Conservation (phyloP, 768 basidiomycete genomes). For the Pholiota conissans region DNA sequence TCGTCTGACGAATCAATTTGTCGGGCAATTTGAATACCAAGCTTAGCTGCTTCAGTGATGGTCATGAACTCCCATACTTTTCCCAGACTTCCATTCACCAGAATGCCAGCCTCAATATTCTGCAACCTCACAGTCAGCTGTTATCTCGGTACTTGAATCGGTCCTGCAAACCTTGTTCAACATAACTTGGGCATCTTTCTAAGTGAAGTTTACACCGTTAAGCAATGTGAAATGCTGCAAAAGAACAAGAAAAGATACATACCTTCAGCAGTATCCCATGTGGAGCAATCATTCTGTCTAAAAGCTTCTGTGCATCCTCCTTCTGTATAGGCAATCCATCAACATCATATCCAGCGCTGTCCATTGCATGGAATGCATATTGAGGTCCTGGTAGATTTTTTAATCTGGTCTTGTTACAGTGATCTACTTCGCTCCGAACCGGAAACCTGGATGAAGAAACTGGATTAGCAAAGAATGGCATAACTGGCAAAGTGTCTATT, state of each 20-base stretch:
- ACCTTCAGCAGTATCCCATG: conserved; percentile 50
- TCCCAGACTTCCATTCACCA: conserved; percentile 72
- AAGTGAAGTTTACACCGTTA: no score
- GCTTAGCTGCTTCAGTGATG: conserved; percentile 42
- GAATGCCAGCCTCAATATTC: conserved; percentile 60
- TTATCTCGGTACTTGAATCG: not conserved
- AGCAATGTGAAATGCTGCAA: no score
- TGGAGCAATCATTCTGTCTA: conserved; percentile 52
- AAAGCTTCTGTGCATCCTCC: conserved; percentile 28
- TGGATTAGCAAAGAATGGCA: not conserved
- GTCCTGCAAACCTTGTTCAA: conserved; percentile 49
- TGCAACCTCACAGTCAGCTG: conserved; percentile 21
- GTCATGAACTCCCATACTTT: conserved; percentile 50
- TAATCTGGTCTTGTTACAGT: conserved; percentile 66
- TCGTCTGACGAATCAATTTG: not conserved
- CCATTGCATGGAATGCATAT: conserved; percentile 39
- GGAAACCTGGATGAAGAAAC: conserved; percentile 51
- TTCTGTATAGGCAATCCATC: conserved; percentile 29
- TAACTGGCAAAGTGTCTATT: not conserved
- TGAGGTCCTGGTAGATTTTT: conserved; percentile 39
- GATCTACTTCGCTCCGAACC: conserved; percentile 72
- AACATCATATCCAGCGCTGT: conserved; percentile 44
- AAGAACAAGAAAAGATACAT: not conserved
- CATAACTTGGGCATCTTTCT: conserved; percentile 85
- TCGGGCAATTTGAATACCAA: conserved; percentile 35